Conservation (phyloP, 306 rosid species). For the Carpinus viminea region DNA sequence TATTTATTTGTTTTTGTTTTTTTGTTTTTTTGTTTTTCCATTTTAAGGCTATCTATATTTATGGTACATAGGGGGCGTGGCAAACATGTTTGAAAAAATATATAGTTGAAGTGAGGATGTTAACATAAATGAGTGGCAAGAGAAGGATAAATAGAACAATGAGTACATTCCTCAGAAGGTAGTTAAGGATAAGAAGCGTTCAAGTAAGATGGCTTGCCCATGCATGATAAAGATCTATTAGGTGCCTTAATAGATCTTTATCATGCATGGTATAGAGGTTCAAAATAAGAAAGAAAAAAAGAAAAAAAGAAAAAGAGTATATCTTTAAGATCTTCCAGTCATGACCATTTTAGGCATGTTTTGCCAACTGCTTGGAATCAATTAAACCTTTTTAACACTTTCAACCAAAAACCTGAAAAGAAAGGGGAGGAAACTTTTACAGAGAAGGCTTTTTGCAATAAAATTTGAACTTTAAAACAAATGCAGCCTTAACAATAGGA, state of each 20-base stretch:
- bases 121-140: background rate
- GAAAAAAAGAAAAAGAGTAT: too few species aligned
- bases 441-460: background rate
- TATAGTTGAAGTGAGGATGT: background rate
- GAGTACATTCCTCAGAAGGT: background rate
- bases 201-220: background rate
- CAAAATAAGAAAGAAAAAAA: too few species aligned
- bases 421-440: too few species aligned
- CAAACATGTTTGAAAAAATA: background rate
- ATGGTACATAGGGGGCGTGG: background rate
- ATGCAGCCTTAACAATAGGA: background rate
- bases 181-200: background rate
- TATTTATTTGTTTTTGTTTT: too few species aligned
- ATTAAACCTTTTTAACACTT: background rate
- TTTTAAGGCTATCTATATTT: background rate
- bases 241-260: too few species aligned
- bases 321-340: too few species aligned
- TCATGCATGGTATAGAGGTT: too few species aligned
- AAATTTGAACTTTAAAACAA: background rate
- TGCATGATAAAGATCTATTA: background rate
- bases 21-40: too few species aligned
- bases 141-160: background rate
- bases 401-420: background rate
- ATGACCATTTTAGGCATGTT: background rate
- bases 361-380: background rate